Base-by-base conservation (phyloP, 352 stramenopile genomes). In the Phytophthora idaei region DNA sequence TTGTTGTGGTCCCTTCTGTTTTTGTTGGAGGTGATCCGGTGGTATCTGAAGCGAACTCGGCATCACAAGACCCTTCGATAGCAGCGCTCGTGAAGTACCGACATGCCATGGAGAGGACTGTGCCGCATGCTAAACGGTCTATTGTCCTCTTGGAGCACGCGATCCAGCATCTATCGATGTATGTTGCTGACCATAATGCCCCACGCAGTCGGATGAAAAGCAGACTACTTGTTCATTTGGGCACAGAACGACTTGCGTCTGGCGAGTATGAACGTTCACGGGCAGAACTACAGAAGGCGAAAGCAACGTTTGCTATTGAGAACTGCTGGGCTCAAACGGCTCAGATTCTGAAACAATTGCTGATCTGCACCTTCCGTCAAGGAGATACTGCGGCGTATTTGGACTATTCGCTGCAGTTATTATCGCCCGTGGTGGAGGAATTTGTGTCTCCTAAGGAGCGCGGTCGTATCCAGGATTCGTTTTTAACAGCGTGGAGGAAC, bases 91-190 rank as follows among this genome's bases (percentile, higher is more conserved):
- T 89, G 41, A 85, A 93, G 53, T 92, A 93, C 45, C 71, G 78
- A 4, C 78, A 90, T 64, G 73, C 80, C 0, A 47, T 87, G 25
- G 88, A 96, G 56, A 82, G 75, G 5, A 67, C 71, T 3, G 74
- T 89, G 8, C 76, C 82, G 0, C 88, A 96, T 48, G 82, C 86
- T 1, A 90, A 85, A 52, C 74, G 77, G n/a, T 76, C 84, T 9
- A 93, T 96, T 53, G 64, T 89, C 39, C 57, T 96, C 12, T 69
- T 96, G 7, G 85, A 93, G 59, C 85, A 93, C 42, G 84, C 86
- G 10, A 73, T 93, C 14, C 83, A 93, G 53, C 78, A 93, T 71
- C 50, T 96, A 32, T 81, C 80, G 21, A 74, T 89, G 51, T 90
- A 87, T 62, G 68, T 84, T 15, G 81, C 81, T 8, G 80, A 91